A percentile compares a stretch with the other conserved stretches of the same genome.
Conservation (phyloP, 2,329 filamentous ascomycete genomes). For the Aspergillus sojae region DNA sequence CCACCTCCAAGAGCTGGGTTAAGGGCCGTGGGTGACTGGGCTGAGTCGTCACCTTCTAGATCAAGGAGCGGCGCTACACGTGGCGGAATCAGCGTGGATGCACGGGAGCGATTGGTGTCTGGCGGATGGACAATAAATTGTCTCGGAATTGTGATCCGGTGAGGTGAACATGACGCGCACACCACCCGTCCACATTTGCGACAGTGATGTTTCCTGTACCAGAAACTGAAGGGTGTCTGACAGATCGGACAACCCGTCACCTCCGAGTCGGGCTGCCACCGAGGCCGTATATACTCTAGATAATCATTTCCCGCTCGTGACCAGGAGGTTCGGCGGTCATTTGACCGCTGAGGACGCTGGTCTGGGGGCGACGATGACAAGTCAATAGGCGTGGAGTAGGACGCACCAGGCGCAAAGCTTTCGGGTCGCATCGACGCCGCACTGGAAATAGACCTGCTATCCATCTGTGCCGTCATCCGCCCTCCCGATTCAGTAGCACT, state of each 20-base stretch:
- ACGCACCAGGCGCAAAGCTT: conserved; percentile 26
- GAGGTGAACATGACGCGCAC: conserved; percentile 85
- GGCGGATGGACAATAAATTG: conserved; percentile 89
- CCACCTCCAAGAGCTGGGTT: conserved; percentile 63
- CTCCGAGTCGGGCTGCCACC: conserved; percentile 87
- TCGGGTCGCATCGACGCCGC: conserved; percentile 18
- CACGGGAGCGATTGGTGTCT: conserved; percentile 45
- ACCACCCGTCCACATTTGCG: conserved; percentile 95
- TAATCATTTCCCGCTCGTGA: conserved; percentile 20
- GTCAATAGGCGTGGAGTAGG: conserved; percentile 38
- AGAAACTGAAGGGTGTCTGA: conserved; percentile 74
- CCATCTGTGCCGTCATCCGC: conserved; percentile 17
- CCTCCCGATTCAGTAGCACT: conserved; percentile 18
- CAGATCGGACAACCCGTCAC: conserved; percentile 86
- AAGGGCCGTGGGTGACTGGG: conserved; percentile 24
- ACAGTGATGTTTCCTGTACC: conserved; percentile 91
- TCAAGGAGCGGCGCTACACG: conserved; percentile 51
- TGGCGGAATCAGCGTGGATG: conserved; percentile 44
- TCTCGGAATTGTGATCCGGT: conserved; percentile 90
- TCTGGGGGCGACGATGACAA: conserved; percentile 34
- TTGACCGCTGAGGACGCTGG: conserved; percentile 10
- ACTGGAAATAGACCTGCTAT: conserved; percentile 30
- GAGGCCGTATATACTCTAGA: conserved; percentile 62
- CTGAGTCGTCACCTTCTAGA: conserved; percentile 46
- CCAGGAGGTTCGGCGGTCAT: conserved; percentile 19